Base-by-base conservation (phyloP, 768 basidiomycete genomes). In the Crucibulum laeve region DNA sequence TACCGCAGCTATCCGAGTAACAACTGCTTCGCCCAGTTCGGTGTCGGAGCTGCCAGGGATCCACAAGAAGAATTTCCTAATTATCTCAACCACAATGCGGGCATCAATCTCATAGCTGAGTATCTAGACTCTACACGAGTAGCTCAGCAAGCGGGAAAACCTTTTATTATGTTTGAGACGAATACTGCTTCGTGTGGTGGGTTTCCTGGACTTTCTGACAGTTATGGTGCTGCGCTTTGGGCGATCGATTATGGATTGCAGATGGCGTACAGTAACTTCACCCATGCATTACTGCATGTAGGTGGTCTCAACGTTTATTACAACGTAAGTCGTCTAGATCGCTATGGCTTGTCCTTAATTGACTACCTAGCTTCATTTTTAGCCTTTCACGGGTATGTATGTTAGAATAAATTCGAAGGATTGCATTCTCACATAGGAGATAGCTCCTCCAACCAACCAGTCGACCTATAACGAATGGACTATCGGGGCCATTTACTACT, bases 401-500 rank as follows among this genome's bases (percentile, higher is more conserved):
- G 11, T 13, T 15, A 32, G 15, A 32, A 32, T 15, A n/a, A n/a
- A n/a, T n/a, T n/a, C n/a, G n/a, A n/a, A n/a, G n/a, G n/a, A n/a
- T n/a, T n/a, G n/a, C n/a, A n/a, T n/a, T n/a, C n/a, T n/a, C 11
- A 15, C 30, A 13, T 32, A 32, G 11, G 11, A 13, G 13, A 37
- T 19, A 75, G 73, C 63, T 44, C 80, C 67, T 53, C 77, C 71
- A 49, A 79, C 69, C 37, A 80, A 83, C 52, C 71, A 82, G 45
- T 75, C 79, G 5, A 54, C 68, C 1, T 80, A 72, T 63, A 74
- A 73, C 43, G 66, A 84, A 63, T 91, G 87, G 87, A 85, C 84
- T 0, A 67, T 89, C 35, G 86, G 85, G 0, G 79, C 87, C 0
- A 68, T 84, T 38, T 90, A 86, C 65, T 91, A 91, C 59, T 73